Conservation (phyloP, 805 yeast species). For the Kuraishia cidri region DNA sequence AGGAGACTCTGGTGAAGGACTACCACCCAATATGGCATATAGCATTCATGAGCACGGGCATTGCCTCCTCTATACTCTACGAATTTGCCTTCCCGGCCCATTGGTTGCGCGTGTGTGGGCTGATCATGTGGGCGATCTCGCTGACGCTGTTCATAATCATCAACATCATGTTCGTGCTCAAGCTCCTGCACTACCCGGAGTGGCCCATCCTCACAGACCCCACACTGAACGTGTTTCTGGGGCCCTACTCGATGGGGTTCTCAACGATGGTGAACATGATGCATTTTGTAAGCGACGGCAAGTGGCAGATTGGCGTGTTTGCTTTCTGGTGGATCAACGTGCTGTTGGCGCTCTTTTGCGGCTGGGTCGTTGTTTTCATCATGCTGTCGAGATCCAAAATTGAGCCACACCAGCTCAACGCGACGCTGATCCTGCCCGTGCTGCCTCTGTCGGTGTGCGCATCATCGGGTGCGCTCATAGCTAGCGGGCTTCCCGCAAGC, state of each 20-base stretch:
- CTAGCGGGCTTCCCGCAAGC: slow-evolving; percentile 26
- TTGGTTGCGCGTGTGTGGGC: slow-evolving; percentile 12
- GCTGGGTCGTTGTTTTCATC: slow-evolving; percentile 52
- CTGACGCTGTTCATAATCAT: slow-evolving; percentile 35
- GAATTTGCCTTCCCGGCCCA: slow-evolving; percentile 39
- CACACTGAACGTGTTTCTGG: slow-evolving; percentile 52
- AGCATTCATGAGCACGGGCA: slow-evolving; percentile 82
- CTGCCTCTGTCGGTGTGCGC: slow-evolving; percentile 74
- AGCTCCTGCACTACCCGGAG: slow-evolving; percentile 20
- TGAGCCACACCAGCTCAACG: slow-evolving; percentile 33
- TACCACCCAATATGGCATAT: slow-evolving; percentile 58
- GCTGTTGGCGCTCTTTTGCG: slow-evolving; percentile 41
- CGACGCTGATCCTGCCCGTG: slow-evolving; percentile 62
- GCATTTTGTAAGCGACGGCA: slow-evolving; percentile 29
- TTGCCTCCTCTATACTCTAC: slow-evolving; percentile 51
- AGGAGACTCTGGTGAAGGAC: too few species aligned
- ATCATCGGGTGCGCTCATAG: slow-evolving; percentile 57
- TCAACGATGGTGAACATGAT: slow-evolving; percentile 56
- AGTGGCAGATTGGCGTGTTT: slow-evolving; percentile 29
- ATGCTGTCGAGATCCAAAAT: slow-evolving; percentile 26
- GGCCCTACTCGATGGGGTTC: slow-evolving; percentile 76
- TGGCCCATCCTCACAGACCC: slow-evolving; percentile 27
- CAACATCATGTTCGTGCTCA: slow-evolving; percentile 28
- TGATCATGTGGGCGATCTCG: slow-evolving; percentile 42
- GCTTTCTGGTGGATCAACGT: slow-evolving; percentile 69